Percentiles rank a stretch among this genome's conserved stretches.
Conservation (phyloP, 2,329 filamentous ascomycete genomes). For the Talaromyces sp. region DNA sequence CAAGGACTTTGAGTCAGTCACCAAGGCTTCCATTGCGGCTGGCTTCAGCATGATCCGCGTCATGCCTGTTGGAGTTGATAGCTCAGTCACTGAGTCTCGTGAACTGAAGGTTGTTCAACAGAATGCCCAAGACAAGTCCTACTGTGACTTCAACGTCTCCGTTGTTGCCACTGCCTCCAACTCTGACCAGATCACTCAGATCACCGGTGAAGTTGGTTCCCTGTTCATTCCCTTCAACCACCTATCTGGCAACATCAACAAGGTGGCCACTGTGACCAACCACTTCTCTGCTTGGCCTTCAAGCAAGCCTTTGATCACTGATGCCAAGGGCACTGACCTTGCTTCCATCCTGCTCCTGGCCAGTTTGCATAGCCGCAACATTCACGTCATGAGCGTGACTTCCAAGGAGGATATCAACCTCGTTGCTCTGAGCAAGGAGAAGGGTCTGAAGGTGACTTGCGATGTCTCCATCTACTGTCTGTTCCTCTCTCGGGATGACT, state of each 20-base stretch:
- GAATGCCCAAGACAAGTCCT: constrained; percentile 68
- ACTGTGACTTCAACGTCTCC: constrained; percentile 80
- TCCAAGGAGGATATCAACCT: constrained; percentile 77
- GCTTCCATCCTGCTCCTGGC: constrained; percentile 79
- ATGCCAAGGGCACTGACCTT: constrained; percentile 77
- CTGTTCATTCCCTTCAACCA: constrained; percentile 83
- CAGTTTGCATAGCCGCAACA: constrained; percentile 74
- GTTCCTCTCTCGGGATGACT: constrained; percentile 73
- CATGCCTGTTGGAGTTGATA: constrained; percentile 74
- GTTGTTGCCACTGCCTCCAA: constrained; percentile 74
- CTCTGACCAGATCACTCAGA: constrained; percentile 71
- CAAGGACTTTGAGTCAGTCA: constrained; percentile 69
- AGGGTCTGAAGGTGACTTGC: constrained; percentile 80
- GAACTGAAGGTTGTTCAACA: constrained; percentile 72
- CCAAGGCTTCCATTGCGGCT: constrained; percentile 71
- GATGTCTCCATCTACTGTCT: constrained; percentile 80
- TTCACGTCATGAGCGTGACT: constrained; percentile 80
- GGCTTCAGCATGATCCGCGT: constrained; percentile 81
- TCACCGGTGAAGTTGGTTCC: constrained; percentile 74
- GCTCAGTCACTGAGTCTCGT: constrained; percentile 71
- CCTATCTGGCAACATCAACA: constrained; percentile 79
- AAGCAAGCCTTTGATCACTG: constrained; percentile 78
- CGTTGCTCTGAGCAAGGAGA: constrained; percentile 76
- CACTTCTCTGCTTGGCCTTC: constrained; percentile 78
- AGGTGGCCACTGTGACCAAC: constrained; percentile 75